A percentile compares a stretch with the other conserved stretches of the same genome.
These are phyloP conservation scores for Carex myosuroides DNA, from an alignment of 176 grass and related monocot species.

Conservation along the genomic window DNA sequence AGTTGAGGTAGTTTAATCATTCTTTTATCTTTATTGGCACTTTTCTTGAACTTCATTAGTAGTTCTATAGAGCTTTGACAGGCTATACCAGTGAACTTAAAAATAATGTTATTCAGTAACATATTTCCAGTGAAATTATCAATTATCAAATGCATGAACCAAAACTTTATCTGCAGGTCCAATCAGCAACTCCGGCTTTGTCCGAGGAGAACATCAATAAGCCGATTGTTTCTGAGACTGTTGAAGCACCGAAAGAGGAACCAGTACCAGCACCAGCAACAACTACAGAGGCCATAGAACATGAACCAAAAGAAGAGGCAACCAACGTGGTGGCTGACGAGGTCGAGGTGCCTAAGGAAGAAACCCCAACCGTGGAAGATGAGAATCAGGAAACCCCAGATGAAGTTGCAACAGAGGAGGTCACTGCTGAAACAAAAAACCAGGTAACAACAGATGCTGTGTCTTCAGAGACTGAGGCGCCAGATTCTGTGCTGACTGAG, in stretches of 20 bases:
- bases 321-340: background rate
- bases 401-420: background rate
- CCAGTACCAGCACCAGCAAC: background rate
- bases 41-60: background rate
- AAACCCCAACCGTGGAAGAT: background rate
- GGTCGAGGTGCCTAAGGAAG: conserved; percentile 15
- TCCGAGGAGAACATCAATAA: conserved; percentile 34
- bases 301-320: conserved; percentile 7
- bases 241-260: conserved; percentile 17
- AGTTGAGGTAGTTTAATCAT: conserved; percentile 39
- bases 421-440: background rate
- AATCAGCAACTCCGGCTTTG: conserved; percentile 24
- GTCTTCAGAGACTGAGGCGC: background rate
- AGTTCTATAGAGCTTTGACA: background rate
- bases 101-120: background rate
- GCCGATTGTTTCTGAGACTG: conserved; percentile 15
- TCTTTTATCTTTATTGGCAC: background rate
- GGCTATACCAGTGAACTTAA: background rate
- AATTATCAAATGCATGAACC: background rate
- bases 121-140: conserved; percentile 2
- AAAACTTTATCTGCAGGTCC: conserved; percentile 34
- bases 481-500: background rate
- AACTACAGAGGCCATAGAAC: background rate
- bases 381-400: background rate
- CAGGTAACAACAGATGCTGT: background rate